phyloP scores from a whole-genome alignment of 495 filamentous ascomycete genomes.

The Friedmanniomyces simplex region DNA sequence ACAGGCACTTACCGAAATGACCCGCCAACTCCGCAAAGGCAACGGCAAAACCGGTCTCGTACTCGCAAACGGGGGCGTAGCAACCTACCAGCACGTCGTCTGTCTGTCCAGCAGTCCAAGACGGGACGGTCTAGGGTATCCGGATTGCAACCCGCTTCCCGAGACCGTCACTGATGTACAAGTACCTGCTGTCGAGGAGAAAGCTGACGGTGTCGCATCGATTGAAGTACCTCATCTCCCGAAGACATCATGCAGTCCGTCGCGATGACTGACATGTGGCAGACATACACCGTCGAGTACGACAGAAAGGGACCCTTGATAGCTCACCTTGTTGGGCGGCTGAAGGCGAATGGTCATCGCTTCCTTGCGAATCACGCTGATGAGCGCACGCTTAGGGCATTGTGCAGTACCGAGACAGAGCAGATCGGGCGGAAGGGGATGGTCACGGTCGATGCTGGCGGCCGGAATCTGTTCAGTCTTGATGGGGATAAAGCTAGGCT shows the following conservation, averaged over 20 bases:
- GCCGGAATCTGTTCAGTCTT: slow-evolving; percentile 37
- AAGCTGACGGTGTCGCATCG: slow-evolving; percentile 36
- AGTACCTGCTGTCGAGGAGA: slow-evolving; percentile 29
- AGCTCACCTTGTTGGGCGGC: slow-evolving; percentile 40
- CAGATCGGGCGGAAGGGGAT: slow-evolving; percentile 35
- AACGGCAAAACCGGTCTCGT: slow-evolving; percentile 37
- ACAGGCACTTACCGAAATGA: slow-evolving; percentile 40
- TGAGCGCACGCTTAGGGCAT: slow-evolving; percentile 29
- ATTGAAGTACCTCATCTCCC: slow-evolving; percentile 38
- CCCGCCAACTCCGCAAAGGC: slow-evolving; percentile 35
- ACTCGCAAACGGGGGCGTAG: slow-evolving; percentile 45
- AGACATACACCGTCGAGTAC: slow-evolving; percentile 50
- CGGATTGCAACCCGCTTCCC: slow-evolving; percentile 32
- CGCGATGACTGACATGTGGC: slow-evolving; percentile 37
- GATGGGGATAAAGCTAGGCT: slow-evolving; percentile 22
- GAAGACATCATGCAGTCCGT: neutral
- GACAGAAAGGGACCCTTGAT: slow-evolving; percentile 36
- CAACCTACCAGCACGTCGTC: slow-evolving; percentile 46
- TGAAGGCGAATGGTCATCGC: slow-evolving; percentile 34
- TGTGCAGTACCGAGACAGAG: slow-evolving; percentile 24
- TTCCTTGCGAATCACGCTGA: slow-evolving; percentile 44
- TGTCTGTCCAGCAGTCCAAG: slow-evolving; percentile 38
- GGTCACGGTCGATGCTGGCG: slow-evolving; percentile 26
- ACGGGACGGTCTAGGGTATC: slow-evolving; percentile 31
- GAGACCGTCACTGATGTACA: slow-evolving; percentile 23